These are phyloP conservation scores for Tricholoma sp. DNA, from an alignment of 768 basidiomycete genomes.

Conservation along the genomic window DNA sequence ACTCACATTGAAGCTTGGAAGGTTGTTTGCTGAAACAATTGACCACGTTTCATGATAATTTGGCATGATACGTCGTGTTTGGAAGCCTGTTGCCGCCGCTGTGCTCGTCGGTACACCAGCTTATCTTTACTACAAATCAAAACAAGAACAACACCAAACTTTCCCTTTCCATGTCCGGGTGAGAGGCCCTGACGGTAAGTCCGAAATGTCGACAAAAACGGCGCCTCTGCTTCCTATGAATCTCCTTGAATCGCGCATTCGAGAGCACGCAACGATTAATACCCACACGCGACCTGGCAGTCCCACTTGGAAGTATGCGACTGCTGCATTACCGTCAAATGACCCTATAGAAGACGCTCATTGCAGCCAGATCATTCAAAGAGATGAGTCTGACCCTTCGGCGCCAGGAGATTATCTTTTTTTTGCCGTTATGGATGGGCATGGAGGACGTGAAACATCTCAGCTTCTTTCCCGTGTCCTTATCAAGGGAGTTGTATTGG, in stretches of 20 bases:
- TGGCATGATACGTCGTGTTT: conserved; percentile 58
- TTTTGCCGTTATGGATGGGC: conserved; percentile 90
- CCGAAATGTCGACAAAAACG: conserved; percentile 45
- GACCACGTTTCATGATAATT: background rate
- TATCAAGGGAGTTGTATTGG: conserved; percentile 77
- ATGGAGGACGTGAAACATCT: conserved; percentile 80
- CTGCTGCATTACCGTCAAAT: conserved; percentile 78
- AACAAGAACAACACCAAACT: conserved; percentile 36
- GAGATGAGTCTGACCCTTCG: conserved; percentile 54
- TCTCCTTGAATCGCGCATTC: conserved; percentile 52
- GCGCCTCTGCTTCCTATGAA: conserved; percentile 53
- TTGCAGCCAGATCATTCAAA: conserved; percentile 60
- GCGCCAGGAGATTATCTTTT: conserved; percentile 72
- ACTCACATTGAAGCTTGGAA: background rate
- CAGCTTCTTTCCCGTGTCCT: conserved; percentile 77
- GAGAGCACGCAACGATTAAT: conserved; percentile 44
- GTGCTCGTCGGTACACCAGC: conserved; percentile 52
- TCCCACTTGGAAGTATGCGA: conserved; percentile 69
- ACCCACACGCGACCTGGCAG: conserved; percentile 46
- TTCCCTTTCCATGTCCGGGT: conserved; percentile 58
- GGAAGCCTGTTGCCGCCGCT: conserved; percentile 63
- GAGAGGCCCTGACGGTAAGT: conserved; percentile 54
- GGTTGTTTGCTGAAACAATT: background rate
- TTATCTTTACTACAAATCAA: conserved; percentile 52
- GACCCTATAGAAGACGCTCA: conserved; percentile 90